Evolutionary conservation across 441 rosid species (phyloP).

Genomic region (Omphalea diandra): DNA sequence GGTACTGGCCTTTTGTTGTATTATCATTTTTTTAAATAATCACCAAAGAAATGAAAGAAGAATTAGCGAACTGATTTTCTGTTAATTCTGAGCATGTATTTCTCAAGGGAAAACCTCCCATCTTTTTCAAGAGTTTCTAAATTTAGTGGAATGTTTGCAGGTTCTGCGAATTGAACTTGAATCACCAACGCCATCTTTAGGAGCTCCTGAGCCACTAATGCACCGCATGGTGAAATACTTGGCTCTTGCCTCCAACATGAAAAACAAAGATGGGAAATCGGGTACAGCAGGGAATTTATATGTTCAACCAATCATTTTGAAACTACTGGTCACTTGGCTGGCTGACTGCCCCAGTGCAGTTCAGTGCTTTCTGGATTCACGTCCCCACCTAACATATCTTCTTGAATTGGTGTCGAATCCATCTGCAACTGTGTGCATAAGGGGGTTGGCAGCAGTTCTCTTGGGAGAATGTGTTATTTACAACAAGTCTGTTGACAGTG

Average conservation of each 20-base stretch:
- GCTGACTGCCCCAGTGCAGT: slow-evolving; percentile 82
- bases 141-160: slow-evolving; percentile 39
- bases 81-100: background rate
- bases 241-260: slow-evolving; percentile 82
- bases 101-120: background rate
- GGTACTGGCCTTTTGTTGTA: background rate
- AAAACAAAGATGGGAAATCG: slow-evolving; percentile 71
- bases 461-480: slow-evolving; percentile 82
- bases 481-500: slow-evolving; percentile 71
- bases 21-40: background rate
- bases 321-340: slow-evolving; percentile 89
- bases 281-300: slow-evolving; percentile 40
- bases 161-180: slow-evolving; percentile 79
- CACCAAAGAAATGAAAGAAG: background rate
- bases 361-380: slow-evolving; percentile 85
- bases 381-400: slow-evolving; percentile 77
- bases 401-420: slow-evolving; percentile 76
- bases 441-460: slow-evolving; percentile 83
- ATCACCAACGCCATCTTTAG: slow-evolving; percentile 68
- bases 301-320: slow-evolving; percentile 78
- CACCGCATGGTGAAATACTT: slow-evolving; percentile 89
- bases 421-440: slow-evolving; percentile 60
- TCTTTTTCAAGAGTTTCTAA: slow-evolving; percentile 11
- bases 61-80: background rate
- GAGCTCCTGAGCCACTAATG: slow-evolving; percentile 83